Percentiles rank a stretch among this genome's conserved stretches.
Evolutionary conservation across 495 filamentous ascomycete genomes (phyloP).

Genomic region (Aspergillus mulundensis): DNA sequence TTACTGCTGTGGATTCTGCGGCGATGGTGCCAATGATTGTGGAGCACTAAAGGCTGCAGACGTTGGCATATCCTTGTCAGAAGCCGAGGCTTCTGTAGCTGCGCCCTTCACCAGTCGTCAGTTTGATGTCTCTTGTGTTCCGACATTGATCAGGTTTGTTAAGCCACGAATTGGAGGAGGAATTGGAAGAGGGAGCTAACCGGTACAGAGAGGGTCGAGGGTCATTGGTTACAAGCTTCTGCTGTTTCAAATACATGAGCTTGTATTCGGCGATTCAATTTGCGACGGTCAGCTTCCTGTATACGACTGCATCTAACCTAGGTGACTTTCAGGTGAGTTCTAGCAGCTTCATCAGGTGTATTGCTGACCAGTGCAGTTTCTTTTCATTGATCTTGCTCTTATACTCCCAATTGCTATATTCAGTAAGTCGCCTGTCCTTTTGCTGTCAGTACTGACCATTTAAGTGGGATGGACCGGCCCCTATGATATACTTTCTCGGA

Average conservation of each 20-base stretch:
- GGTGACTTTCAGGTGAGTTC: constrained; percentile 82
- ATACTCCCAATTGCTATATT: constrained; percentile 97
- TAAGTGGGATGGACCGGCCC: constrained; percentile 92
- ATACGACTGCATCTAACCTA: constrained; percentile 90
- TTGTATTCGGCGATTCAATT: constrained; percentile 99
- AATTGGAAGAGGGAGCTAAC: neutral
- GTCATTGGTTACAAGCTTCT: constrained; percentile 94
- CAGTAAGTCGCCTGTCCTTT: constrained; percentile 54
- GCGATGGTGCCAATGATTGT: constrained; percentile 97
- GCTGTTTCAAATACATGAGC: constrained; percentile 99
- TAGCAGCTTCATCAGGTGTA: too few relatives aligned
- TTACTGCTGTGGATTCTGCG: constrained; percentile 95
- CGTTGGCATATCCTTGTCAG: constrained; percentile 96
- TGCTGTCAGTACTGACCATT: neutral
- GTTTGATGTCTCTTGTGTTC: constrained; percentile 97
- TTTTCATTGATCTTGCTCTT: constrained; percentile 89
- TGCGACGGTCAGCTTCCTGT: constrained; percentile 96
- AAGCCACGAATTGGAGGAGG: too few relatives aligned
- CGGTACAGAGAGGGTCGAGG: constrained; percentile 76
- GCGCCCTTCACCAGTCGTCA: constrained; percentile 94
- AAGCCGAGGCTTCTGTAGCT: constrained; percentile 96
- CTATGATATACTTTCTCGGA: constrained; percentile 70
- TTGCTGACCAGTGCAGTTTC: too few relatives aligned
- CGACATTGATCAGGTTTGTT: constrained; percentile 71
- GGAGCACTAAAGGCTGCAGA: constrained; percentile 97